Evolutionary conservation across 768 basidiomycete species (phyloP), one percentile per base, ranked within the genome.

Genomic region (Psilocybe sp.): DNA sequence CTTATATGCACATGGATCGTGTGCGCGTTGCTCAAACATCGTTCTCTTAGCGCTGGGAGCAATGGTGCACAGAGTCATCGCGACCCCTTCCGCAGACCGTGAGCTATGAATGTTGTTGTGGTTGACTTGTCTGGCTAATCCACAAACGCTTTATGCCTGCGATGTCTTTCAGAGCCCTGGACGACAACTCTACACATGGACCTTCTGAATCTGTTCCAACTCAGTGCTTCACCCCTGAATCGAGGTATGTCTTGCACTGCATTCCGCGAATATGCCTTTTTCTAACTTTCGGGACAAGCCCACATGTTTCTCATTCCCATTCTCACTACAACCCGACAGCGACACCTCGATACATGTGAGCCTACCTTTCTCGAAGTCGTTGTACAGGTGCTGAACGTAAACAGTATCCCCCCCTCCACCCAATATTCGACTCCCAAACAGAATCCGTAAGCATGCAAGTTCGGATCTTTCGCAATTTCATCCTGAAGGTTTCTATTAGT

Each of bases 191-290:
- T 15, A 43, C 44, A 19, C 59, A 50, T 28, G 7, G 23, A 3
- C 23, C 23, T 35, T 42, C 52, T 33, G 53, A 54, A 35, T 54
- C 52, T 23, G 51, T 56, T 10, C 64, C 64, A 34, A 70, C 68
- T 39, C 74, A 74, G 58, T 71, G 66, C 47, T 58, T 71, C 46
- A 79, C 77, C 3, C 77, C 77, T 37, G 74, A 76, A 54, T 74
- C 76, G 37, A 79, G 76, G 77, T 73, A 54, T 60, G 49, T 34
- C 35, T 19, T 4, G 28, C 5, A 15, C 39, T 55, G 28, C 19
- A 49, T 20, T 14, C 39, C 18, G 10, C 6, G 5, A 23, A 33
- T 36, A 40, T 47, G 12, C 20, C 40, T 41, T 23, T 20, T 2
- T 12, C 11, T 40, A 10, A 40, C 44, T 33, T 41, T 38, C 42